A percentile compares a stretch with the other conserved stretches of the same genome.
phyloP scores from a whole-genome alignment of 2,329 filamentous ascomycete genomes.

The Ceratocystis harringtonii region DNA sequence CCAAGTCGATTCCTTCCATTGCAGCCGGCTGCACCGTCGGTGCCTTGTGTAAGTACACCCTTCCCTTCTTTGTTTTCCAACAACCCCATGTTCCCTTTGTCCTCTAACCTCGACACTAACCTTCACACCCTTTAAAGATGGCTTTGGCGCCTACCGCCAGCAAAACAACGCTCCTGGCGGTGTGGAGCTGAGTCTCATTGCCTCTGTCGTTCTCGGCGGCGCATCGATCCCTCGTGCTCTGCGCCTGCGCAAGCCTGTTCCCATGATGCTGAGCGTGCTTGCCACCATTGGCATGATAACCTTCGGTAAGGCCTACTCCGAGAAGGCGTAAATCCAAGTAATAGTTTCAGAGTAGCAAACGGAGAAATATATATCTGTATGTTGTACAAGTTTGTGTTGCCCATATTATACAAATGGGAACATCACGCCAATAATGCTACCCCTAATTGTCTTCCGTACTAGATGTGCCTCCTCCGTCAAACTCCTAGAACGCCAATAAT shows the following conservation, averaged over 20 bases:
- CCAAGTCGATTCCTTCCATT: constrained; percentile 74
- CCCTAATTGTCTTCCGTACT: neutral
- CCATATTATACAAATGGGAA: neutral
- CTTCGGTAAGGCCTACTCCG: constrained; percentile 56
- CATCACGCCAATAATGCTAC: neutral
- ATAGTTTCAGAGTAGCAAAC: neutral
- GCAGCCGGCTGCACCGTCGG: constrained; percentile 76
- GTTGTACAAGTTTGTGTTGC: neutral
- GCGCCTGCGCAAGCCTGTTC: constrained; percentile 69
- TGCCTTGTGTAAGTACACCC: constrained; percentile 36
- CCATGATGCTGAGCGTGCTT: constrained; percentile 61
- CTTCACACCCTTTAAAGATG: constrained; percentile 34
- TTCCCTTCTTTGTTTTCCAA: neutral
- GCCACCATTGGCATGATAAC: constrained; percentile 64
- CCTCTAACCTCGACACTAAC: constrained; percentile 2
- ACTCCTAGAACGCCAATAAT: constrained; percentile 10
- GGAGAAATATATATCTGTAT: constrained; percentile 4
- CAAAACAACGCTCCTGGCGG: constrained; percentile 64
- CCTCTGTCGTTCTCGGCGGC: constrained; percentile 70
- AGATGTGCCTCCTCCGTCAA: neutral
- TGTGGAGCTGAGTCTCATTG: constrained; percentile 74
- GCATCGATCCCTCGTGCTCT: constrained; percentile 78
- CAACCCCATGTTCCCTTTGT: neutral
- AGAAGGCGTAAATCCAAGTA: constrained; percentile 24
- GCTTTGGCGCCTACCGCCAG: constrained; percentile 67